Evolutionary conservation across 306 rosid species (phyloP).

Genomic region (Arachis stenosperma): DNA sequence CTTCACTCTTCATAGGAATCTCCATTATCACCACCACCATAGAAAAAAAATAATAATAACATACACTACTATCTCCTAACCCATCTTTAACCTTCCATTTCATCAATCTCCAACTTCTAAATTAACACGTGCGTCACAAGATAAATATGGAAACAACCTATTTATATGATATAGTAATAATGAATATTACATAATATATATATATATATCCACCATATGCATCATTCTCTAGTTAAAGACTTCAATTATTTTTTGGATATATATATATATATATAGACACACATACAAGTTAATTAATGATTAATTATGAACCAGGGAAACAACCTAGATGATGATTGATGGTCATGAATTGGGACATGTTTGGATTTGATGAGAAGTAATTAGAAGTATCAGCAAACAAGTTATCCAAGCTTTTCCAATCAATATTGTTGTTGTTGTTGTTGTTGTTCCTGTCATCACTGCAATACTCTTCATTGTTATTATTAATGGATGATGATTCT

Average conservation of each 20-base stretch:
- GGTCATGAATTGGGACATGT: constrained; percentile 43
- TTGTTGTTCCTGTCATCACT: constrained; percentile 44
- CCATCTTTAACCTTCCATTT: constrained; percentile 29
- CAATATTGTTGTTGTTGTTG: constrained; percentile 38
- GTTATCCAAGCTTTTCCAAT: constrained; percentile 69
- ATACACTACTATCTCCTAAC: constrained; percentile 13
- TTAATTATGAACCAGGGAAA: constrained; percentile 56
- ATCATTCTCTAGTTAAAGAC: constrained; percentile 10
- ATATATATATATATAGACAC: not conserved
- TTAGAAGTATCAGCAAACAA: constrained; percentile 47
- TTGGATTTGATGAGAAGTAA: constrained; percentile 44
- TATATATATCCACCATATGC: constrained; percentile 32
- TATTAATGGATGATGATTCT: constrained; percentile 32
- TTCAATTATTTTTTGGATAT: constrained; percentile 32
- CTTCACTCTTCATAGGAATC: constrained; percentile 49
- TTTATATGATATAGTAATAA: constrained; percentile 15
- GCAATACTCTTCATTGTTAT: constrained; percentile 41
- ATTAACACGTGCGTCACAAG: constrained; percentile 39
- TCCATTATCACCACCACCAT: constrained; percentile 33
- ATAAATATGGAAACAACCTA: constrained; percentile 22
- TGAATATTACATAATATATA: no score
- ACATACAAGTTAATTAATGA: constrained; percentile 4
- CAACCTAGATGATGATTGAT: constrained; percentile 56
- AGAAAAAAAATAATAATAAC: constrained; percentile 4
- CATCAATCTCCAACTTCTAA: constrained; percentile 43